phyloP scores from a whole-genome alignment of 768 basidiomycete genomes.

The Crassisporium funariophilum region DNA sequence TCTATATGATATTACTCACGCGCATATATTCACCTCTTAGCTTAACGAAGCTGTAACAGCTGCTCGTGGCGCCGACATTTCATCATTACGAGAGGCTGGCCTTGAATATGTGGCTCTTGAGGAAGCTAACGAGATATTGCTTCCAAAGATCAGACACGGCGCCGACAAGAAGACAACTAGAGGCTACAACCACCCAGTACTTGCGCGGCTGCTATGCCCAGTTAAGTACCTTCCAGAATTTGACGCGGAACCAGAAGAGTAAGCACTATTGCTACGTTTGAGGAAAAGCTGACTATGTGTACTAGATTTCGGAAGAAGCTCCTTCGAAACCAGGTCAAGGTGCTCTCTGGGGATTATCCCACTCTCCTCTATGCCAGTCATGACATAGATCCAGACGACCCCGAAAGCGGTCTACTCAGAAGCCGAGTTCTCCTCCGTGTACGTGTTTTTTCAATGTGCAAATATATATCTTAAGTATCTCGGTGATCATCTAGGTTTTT shows the following conservation, averaged over 20 bases:
- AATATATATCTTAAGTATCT: background rate
- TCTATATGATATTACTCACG: background rate
- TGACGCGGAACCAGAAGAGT: background rate
- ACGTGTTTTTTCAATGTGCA: background rate
- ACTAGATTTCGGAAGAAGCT: background rate
- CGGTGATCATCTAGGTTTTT: background rate
- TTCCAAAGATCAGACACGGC: background rate
- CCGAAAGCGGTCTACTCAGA: background rate
- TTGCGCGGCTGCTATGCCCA: conserved; percentile 3
- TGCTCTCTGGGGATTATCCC: background rate
- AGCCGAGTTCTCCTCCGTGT: background rate
- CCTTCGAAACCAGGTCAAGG: background rate
- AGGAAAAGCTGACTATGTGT: background rate
- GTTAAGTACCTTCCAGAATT: conserved; percentile 3
- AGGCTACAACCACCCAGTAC: background rate
- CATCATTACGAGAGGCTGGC: background rate
- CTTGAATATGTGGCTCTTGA: background rate
- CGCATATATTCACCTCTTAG: background rate
- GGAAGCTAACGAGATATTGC: background rate
- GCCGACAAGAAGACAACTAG: background rate
- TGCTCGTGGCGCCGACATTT: background rate
- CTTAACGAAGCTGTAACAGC: background rate
- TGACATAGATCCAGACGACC: background rate
- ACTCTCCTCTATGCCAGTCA: background rate
- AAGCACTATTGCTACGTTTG: background rate